Evolutionary conservation across 2,329 filamentous ascomycete genomes (phyloP).

Genomic region (Xenosphaeropsis pyriputrescens): DNA sequence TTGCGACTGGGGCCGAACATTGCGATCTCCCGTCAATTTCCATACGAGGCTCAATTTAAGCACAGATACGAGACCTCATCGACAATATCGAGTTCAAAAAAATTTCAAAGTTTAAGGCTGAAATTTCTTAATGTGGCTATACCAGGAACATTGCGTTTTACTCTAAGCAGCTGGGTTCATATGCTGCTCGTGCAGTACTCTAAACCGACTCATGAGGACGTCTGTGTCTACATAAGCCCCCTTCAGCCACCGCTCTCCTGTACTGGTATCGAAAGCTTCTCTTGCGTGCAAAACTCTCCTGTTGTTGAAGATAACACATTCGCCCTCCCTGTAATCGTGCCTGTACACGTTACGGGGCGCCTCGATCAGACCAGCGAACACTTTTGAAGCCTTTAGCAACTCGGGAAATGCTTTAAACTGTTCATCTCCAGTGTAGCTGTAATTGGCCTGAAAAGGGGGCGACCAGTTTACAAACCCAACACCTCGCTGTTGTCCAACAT

Average conservation of each 20-base stretch:
- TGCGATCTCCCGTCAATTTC: no score
- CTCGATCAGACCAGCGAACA: constrained; percentile 47
- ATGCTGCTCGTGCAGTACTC: constrained; percentile 18
- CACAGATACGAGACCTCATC: no score
- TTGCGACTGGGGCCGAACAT: no score
- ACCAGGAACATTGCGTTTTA: no score
- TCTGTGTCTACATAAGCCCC: constrained; percentile 70
- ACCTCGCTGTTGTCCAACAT: neutral
- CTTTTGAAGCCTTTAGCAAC: constrained; percentile 33
- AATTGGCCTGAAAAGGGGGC: constrained; percentile 61
- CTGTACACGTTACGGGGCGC: constrained; percentile 37
- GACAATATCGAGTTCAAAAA: no score
- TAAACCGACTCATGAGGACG: constrained; percentile 34
- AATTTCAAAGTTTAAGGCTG: no score
- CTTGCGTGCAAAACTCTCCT: constrained; percentile 73
- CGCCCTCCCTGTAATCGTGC: constrained; percentile 56
- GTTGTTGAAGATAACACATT: constrained; percentile 93
- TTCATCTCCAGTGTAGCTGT: constrained; percentile 15
- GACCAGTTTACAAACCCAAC: constrained; percentile 45
- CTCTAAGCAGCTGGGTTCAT: no score
- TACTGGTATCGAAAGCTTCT: constrained; percentile 51
- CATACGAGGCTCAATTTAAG: no score
- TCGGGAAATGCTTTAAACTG: constrained; percentile 5
- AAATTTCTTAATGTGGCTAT: no score
- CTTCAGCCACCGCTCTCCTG: constrained; percentile 66